phyloP scores from a whole-genome alignment of 345 rosid genomes.

The Boechera retrofracta region DNA sequence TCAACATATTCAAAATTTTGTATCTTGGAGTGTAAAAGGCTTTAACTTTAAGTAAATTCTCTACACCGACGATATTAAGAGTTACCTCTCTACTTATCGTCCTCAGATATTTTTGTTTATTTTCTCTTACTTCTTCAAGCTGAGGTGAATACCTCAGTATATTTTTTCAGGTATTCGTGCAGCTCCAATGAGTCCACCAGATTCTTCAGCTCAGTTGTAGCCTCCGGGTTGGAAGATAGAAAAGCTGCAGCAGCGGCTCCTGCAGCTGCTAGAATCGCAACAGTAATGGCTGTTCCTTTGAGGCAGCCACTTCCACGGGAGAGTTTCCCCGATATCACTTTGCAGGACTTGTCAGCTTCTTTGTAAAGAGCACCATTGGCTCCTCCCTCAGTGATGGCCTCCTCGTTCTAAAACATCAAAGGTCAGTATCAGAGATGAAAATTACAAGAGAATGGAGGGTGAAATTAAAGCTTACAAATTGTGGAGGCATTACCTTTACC shows the following conservation, averaged over 20 bases:
- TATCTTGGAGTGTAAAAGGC: slow-evolving; percentile 38
- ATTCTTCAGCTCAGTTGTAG: slow-evolving; percentile 37
- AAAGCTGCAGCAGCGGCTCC: slow-evolving; percentile 53
- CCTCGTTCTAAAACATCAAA: slow-evolving; percentile 58
- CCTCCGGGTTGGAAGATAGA: slow-evolving; percentile 45
- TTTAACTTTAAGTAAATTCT: slow-evolving; percentile 33
- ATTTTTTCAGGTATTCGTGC: slow-evolving; percentile 29
- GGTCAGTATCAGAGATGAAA: not conserved
- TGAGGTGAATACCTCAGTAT: slow-evolving; percentile 19
- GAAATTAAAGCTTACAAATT: not conserved
- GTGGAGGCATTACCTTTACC: slow-evolving; percentile 54
- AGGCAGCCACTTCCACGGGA: slow-evolving; percentile 57
- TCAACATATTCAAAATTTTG: slow-evolving; percentile 39
- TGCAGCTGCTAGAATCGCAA: slow-evolving; percentile 52
- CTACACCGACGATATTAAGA: slow-evolving; percentile 37
- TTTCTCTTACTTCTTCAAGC: slow-evolving; percentile 36
- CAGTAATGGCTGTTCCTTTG: slow-evolving; percentile 53
- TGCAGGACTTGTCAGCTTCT: slow-evolving; percentile 68
- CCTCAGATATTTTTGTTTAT: slow-evolving; percentile 4
- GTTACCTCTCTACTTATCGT: slow-evolving; percentile 40
- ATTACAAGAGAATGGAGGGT: not conserved
- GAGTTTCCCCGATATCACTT: slow-evolving; percentile 52
- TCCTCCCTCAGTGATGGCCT: slow-evolving; percentile 50
- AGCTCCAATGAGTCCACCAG: slow-evolving; percentile 38
- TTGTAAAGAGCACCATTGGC: slow-evolving; percentile 47